Percentiles rank a stretch among this genome's conserved stretches.
These are phyloP conservation scores for Penstemon davidsonii DNA, from an alignment of 257 asterid genomes.

Conservation along the genomic window DNA sequence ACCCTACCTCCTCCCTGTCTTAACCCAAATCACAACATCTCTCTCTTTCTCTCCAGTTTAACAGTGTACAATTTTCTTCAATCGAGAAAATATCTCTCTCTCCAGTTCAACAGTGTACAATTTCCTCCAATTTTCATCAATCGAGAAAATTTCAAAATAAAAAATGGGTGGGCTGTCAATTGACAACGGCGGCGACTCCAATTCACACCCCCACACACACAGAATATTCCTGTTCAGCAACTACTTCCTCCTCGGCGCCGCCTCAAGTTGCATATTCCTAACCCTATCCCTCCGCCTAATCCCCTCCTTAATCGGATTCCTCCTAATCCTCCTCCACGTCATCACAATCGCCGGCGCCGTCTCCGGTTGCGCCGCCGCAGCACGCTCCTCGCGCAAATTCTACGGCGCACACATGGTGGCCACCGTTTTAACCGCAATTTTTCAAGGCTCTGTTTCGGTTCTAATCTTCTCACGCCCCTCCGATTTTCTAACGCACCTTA, in stretches of 20 bases:
- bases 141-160: too few relatives aligned
- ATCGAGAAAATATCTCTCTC: neutral
- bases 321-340: constrained; percentile 74
- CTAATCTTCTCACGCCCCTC: constrained; percentile 74
- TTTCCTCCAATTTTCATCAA: neutral
- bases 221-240: constrained; percentile 52
- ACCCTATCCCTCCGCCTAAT: constrained; percentile 72
- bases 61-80: too few relatives aligned
- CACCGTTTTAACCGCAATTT: constrained; percentile 83
- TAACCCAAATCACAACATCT: too few relatives aligned
- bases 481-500: constrained; percentile 66
- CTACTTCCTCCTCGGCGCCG: constrained; percentile 67
- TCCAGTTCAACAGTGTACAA: too few relatives aligned
- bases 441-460: constrained; percentile 85
- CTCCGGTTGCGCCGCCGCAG: constrained; percentile 72
- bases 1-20: too few relatives aligned
- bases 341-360: constrained; percentile 67
- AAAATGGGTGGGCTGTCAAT: constrained; percentile 39
- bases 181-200: constrained; percentile 28
- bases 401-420: constrained; percentile 94
- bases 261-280: constrained; percentile 78
- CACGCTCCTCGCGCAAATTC: constrained; percentile 56
- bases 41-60: neutral
- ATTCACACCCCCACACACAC: constrained; percentile 41
- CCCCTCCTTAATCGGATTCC: constrained; percentile 57